These are phyloP conservation scores for Starmerella cellae DNA, from an alignment of 805 yeast species.

Conservation along the genomic window DNA sequence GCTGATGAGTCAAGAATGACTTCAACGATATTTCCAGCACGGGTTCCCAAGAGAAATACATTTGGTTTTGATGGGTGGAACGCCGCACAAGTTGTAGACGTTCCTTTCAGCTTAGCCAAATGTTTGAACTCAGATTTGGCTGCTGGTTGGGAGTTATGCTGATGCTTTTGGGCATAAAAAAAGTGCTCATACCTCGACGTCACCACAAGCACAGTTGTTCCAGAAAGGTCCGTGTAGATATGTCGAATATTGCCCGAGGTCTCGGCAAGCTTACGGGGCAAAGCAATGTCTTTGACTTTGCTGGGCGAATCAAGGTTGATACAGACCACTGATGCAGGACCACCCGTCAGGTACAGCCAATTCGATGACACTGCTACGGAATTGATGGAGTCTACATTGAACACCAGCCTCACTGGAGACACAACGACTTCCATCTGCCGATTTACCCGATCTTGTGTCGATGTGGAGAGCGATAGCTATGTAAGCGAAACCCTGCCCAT, in stretches of 20 bases:
- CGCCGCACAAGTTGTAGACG: constrained; percentile 32
- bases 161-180: constrained; percentile 31
- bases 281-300: constrained; percentile 34
- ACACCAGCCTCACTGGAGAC: constrained; percentile 40
- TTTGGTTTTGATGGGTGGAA: constrained; percentile 37
- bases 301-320: constrained; percentile 57
- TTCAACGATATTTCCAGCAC: constrained; percentile 39
- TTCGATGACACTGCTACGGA: constrained; percentile 45
- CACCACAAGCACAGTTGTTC: constrained; percentile 40
- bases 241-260: constrained; percentile 25
- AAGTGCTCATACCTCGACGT: constrained; percentile 35
- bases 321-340: constrained; percentile 42
- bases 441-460: too few species aligned
- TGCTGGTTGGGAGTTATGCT: neutral
- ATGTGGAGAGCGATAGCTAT: too few species aligned
- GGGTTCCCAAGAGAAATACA: constrained; percentile 37
- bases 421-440: constrained; percentile 21
- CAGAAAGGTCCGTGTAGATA: constrained; percentile 40
- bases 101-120: constrained; percentile 37
- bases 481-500: too few species aligned
- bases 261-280: constrained; percentile 22
- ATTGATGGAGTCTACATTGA: constrained; percentile 35
- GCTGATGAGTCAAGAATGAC: constrained; percentile 31
- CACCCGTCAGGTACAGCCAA: constrained; percentile 41
- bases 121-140: constrained; percentile 27